phyloP scores from a whole-genome alignment of 257 asterid genomes.

The Gynochthodes officinalis region DNA sequence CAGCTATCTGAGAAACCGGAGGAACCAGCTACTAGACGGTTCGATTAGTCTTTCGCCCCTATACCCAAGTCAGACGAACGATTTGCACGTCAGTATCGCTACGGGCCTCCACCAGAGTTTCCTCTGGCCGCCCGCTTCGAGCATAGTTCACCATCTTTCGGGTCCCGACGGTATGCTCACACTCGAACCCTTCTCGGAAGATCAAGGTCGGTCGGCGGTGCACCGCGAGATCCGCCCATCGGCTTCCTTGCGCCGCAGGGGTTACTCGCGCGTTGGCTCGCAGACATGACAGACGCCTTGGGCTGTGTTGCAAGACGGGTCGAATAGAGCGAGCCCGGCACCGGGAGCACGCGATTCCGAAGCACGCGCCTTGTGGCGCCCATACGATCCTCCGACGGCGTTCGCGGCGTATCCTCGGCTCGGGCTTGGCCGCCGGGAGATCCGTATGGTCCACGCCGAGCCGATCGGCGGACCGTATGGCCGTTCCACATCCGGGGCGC shows the following conservation, averaged over 20 bases:
- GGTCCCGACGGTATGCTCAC: constrained; percentile 54
- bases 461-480: no score
- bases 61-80: constrained; percentile 67
- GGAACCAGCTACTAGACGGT: constrained; percentile 49
- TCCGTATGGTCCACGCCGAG: no score
- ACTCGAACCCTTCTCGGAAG: constrained; percentile 37
- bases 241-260: constrained; percentile 20
- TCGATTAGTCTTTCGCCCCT: constrained; percentile 60
- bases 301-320: no score
- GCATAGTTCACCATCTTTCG: constrained; percentile 75
- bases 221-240: constrained; percentile 23
- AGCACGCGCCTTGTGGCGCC: no score
- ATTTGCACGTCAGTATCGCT: constrained; percentile 71
- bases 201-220: constrained; percentile 29
- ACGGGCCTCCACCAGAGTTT: constrained; percentile 83
- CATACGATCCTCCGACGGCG: no score
- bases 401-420: no score
- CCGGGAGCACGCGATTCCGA: no score
- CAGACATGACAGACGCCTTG: no score
- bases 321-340: no score
- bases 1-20: constrained; percentile 38
- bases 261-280: no score
- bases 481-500: constrained; percentile 53
- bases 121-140: constrained; percentile 73
- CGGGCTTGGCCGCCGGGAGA: no score